These are phyloP conservation scores for Phlebopus sp. DNA, from an alignment of 1,284 basidiomycete species.

Conservation along the genomic window DNA sequence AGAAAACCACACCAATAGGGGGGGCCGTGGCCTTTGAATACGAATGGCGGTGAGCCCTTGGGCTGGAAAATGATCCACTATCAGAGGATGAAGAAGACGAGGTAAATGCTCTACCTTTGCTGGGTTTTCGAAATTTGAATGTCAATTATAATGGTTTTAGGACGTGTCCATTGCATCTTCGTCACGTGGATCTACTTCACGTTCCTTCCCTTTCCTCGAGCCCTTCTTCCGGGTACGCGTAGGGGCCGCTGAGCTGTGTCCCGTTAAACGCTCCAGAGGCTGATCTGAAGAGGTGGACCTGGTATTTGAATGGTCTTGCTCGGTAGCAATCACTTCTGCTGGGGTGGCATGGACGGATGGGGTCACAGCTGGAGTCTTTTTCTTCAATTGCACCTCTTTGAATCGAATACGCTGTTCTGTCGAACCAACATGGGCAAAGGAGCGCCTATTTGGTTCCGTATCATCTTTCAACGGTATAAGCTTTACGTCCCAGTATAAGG, in stretches of 20 bases:
- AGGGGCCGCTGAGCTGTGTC: slow-evolving; percentile 3
- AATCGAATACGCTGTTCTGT: slow-evolving; percentile 65
- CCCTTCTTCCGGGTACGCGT: slow-evolving; percentile 17
- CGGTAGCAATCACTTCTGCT: slow-evolving; percentile 22
- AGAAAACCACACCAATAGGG: too few relatives aligned
- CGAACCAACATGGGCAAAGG: slow-evolving; percentile 50
- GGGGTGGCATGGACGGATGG: slow-evolving; percentile 1
- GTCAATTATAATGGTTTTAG: too few relatives aligned
- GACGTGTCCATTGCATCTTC: slow-evolving; percentile 20
- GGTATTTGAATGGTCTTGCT: slow-evolving; percentile 12
- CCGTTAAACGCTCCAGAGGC: slow-evolving; percentile 3
- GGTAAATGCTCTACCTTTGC: too few relatives aligned
- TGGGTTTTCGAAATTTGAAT: too few relatives aligned
- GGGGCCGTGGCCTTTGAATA: too few relatives aligned
- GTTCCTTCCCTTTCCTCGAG: slow-evolving; percentile 28
- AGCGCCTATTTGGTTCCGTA: slow-evolving; percentile 44
- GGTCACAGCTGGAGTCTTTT: slow-evolving; percentile 16
- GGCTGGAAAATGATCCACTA: too few relatives aligned
- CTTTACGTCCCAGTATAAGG: background rate
- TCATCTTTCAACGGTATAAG: slow-evolving; percentile 29
- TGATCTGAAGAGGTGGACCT: background rate
- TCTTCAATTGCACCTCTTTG: slow-evolving; percentile 32
- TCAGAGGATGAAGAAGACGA: too few relatives aligned
- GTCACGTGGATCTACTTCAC: slow-evolving; percentile 17
- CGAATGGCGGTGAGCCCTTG: too few relatives aligned